Conservation (phyloP, 805 yeast species). For the Cyberlindnera japonica region DNA sequence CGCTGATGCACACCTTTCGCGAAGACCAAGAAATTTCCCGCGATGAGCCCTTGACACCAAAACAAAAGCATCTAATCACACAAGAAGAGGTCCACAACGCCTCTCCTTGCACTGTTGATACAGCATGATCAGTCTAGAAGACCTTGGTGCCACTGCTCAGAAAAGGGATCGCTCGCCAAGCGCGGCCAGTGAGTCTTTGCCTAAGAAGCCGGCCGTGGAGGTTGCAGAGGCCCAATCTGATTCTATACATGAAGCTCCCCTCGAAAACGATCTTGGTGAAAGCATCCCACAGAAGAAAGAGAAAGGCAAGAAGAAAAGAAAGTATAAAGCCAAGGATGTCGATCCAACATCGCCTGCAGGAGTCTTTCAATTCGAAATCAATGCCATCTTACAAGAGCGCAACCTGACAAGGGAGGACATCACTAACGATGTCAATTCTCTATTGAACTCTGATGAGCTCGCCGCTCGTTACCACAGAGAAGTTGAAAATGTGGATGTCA, state of each 20-base stretch:
- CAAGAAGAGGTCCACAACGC: neutral
- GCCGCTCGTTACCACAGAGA: constrained; percentile 51
- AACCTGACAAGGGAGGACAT: constrained; percentile 43
- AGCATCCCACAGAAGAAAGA: constrained; percentile 2
- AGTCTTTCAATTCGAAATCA: constrained; percentile 69
- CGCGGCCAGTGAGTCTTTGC: constrained; percentile 2
- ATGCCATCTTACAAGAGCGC: constrained; percentile 45
- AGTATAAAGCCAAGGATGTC: constrained; percentile 58
- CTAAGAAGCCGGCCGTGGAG: constrained; percentile 9
- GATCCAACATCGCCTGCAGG: constrained; percentile 84
- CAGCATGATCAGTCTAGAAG: constrained; percentile 1
- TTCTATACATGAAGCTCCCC: neutral
- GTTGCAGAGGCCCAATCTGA: neutral
- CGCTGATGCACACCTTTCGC: constrained; percentile 9
- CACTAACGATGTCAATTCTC: constrained; percentile 59
- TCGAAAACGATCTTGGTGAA: neutral
- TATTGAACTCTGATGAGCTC: constrained; percentile 55
- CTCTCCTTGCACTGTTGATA: too few species aligned
- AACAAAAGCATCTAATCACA: constrained; percentile 2
- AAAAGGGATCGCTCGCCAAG: constrained; percentile 16
- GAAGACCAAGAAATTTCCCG: constrained; percentile 9
- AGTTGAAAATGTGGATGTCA: constrained; percentile 54
- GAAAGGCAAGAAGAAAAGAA: constrained; percentile 31
- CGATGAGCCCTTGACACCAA: constrained; percentile 14
- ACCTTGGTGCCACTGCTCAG: neutral